Evolutionary conservation across 2,329 filamentous ascomycete genomes (phyloP).

Genomic region (Phoma sp.): DNA sequence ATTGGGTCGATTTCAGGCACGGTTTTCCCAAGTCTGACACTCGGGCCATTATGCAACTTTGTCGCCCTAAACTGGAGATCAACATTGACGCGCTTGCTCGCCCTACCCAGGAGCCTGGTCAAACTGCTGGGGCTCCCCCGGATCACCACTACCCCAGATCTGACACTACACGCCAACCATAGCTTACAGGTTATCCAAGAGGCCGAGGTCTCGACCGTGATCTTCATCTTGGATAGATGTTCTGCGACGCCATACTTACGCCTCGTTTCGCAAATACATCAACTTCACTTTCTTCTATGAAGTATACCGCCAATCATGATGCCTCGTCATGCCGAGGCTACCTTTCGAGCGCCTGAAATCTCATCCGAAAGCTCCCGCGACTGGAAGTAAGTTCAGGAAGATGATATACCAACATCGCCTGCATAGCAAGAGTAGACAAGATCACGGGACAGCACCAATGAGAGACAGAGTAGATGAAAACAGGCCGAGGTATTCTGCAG

Average conservation of each 20-base stretch:
- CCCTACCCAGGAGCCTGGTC: constrained; percentile 6
- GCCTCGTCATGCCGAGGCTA: constrained; percentile 10
- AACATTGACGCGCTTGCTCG: background rate
- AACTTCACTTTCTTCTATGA: background rate
- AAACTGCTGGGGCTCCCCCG: background rate
- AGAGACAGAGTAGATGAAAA: background rate
- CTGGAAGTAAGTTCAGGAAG: background rate
- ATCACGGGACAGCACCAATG: background rate
- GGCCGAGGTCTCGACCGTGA: constrained; percentile 3
- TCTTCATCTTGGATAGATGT: constrained; percentile 1
- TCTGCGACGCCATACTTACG: constrained; percentile 5
- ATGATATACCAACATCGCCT: background rate
- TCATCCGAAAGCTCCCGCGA: constrained; percentile 8
- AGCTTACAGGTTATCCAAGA: background rate
- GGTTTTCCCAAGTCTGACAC: too few species aligned
- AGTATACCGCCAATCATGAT: constrained; percentile 8
- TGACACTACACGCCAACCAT: constrained; percentile 2
- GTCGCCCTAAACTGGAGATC: too few species aligned
- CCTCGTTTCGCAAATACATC: background rate
- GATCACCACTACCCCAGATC: constrained; percentile 5
- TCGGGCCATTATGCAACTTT: too few species aligned
- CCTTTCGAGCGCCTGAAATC: background rate
- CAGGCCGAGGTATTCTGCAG: constrained; percentile 1
- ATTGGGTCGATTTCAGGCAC: too few species aligned
- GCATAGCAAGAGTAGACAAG: background rate